phyloP scores from a whole-genome alignment of 148 eudicot species.

The Linanthus parryae region DNA sequence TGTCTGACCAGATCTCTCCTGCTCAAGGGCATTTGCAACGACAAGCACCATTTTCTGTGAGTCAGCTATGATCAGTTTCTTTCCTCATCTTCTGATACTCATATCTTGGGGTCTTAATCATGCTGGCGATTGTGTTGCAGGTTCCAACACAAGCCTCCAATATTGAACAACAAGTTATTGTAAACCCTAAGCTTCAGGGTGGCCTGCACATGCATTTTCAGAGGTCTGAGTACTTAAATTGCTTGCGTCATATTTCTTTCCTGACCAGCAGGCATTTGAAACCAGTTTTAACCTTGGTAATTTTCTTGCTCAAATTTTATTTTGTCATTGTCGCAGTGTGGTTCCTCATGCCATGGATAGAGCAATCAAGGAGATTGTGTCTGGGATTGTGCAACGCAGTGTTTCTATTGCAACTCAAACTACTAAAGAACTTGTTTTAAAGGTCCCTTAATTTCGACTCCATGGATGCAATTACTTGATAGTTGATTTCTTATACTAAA shows the following conservation, averaged over 20 bases:
- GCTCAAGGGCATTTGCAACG: slow-evolving; percentile 64
- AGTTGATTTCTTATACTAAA: neutral
- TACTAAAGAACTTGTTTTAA: slow-evolving; percentile 86
- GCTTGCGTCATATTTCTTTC: slow-evolving; percentile 3
- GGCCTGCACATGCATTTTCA: slow-evolving; percentile 76
- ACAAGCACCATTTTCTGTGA: slow-evolving; percentile 52
- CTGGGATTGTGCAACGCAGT: slow-evolving; percentile 87
- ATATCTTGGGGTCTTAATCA: neutral
- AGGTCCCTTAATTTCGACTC: slow-evolving; percentile 38
- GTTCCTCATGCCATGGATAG: slow-evolving; percentile 87
- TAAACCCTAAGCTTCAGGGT: slow-evolving; percentile 68
- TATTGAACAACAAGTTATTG: slow-evolving; percentile 71
- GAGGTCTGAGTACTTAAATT: slow-evolving; percentile 45
- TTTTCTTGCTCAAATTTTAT: neutral
- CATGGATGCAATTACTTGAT: neutral
- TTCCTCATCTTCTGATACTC: neutral
- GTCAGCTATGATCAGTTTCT: slow-evolving; percentile 46
- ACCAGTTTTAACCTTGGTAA: too few relatives aligned
- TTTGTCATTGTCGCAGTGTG: slow-evolving; percentile 34
- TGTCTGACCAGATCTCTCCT: slow-evolving; percentile 78
- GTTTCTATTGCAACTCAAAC: slow-evolving; percentile 94
- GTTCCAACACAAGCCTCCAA: slow-evolving; percentile 56
- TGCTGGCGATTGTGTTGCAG: slow-evolving; percentile 34
- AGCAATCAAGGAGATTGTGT: slow-evolving; percentile 86
- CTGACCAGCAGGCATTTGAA: too few relatives aligned